Conservation (phyloP, 352 stramenopile species). For the Lagenidium giganteum region DNA sequence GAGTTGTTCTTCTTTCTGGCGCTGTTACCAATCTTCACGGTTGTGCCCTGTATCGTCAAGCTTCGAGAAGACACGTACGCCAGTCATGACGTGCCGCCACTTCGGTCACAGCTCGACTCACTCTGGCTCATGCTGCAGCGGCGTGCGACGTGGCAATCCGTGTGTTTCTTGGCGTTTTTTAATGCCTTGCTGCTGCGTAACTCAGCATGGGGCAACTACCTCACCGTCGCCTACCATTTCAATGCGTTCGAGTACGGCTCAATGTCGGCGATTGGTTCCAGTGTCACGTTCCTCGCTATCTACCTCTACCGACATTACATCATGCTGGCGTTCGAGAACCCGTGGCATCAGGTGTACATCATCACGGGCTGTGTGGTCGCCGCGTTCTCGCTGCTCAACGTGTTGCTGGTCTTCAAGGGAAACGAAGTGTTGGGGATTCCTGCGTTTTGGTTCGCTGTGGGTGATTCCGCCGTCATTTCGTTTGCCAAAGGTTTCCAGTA, state of each 20-base stretch:
- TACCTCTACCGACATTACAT: constrained; percentile 49
- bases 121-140: constrained; percentile 66
- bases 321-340: constrained; percentile 25
- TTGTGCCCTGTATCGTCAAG: constrained; percentile 46
- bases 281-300: constrained; percentile 58
- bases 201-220: constrained; percentile 75
- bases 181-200: constrained; percentile 70
- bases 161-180: constrained; percentile 62
- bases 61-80: too few relatives aligned
- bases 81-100: too few relatives aligned
- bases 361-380: constrained; percentile 51
- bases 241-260: constrained; percentile 76
- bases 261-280: constrained; percentile 58
- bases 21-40: constrained; percentile 44
- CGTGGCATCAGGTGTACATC: constrained; percentile 67
- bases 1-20: constrained; percentile 63
- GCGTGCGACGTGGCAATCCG: constrained; percentile 67
- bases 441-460: constrained; percentile 75
- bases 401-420: constrained; percentile 57
- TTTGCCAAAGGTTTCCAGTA: constrained; percentile 79
- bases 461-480: constrained; percentile 55
- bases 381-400: constrained; percentile 63
- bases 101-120: constrained; percentile 18
- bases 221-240: constrained; percentile 66
- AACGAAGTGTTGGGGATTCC: constrained; percentile 58